Evolutionary conservation across 2,329 filamentous ascomycete species (phyloP).

Genomic region (Rosellinia necatrix): DNA sequence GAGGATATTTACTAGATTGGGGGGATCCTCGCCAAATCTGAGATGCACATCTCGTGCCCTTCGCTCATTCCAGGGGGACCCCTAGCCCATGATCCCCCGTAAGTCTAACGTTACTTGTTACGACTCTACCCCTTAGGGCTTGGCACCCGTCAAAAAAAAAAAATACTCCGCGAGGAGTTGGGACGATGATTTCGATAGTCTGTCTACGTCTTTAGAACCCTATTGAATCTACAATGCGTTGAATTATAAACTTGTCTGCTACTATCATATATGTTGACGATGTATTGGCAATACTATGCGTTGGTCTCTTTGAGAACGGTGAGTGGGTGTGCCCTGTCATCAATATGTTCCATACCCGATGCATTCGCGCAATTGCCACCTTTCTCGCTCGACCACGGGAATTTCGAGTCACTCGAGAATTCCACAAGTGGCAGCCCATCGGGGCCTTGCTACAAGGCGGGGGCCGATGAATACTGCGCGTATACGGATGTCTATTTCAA

Average conservation of each 20-base stretch:
- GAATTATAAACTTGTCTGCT: no score
- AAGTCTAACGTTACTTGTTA: background rate
- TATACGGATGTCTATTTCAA: slow-evolving; percentile 5
- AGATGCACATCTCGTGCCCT: no score
- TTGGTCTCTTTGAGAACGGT: background rate
- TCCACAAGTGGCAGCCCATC: background rate
- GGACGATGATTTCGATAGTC: no score
- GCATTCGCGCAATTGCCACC: background rate
- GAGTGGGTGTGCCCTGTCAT: background rate
- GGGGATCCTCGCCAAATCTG: background rate
- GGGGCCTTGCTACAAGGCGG: background rate
- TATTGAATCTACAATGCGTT: background rate
- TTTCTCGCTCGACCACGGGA: background rate
- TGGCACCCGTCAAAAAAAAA: background rate
- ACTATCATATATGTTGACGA: no score
- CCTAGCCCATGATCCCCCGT: background rate
- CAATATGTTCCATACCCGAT: background rate
- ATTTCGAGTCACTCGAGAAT: background rate
- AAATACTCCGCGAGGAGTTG: no score
- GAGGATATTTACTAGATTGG: background rate
- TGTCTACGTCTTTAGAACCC: no score
- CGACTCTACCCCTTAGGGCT: slow-evolving; percentile 2
- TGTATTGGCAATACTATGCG: background rate
- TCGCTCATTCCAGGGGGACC: no score
- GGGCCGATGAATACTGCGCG: background rate